phyloP scores from a whole-genome alignment of 345 rosid genomes.

The Hibiscus trionum region DNA sequence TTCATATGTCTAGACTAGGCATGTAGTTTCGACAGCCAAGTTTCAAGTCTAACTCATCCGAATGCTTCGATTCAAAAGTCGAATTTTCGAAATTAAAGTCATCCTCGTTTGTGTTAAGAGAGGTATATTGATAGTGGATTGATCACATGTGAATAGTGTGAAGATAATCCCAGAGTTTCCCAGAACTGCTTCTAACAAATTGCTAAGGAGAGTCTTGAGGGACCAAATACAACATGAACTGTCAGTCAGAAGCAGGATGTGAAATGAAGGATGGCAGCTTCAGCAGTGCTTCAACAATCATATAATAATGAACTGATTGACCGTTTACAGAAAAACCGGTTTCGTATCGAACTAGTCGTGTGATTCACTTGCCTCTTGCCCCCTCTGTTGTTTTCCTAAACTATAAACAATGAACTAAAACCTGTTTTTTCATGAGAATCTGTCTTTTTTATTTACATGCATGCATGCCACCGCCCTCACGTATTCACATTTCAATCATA shows the following conservation, averaged over 20 bases:
- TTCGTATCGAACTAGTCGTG: neutral
- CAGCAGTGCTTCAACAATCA: neutral
- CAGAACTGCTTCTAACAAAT: slow-evolving; percentile 77
- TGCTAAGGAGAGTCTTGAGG: slow-evolving; percentile 68
- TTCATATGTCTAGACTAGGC: neutral
- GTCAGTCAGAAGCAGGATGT: slow-evolving; percentile 37
- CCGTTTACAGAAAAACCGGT: neutral
- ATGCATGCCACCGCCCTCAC: no score
- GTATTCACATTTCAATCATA: no score
- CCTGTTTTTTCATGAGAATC: no score
- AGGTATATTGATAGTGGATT: neutral
- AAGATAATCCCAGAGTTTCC: slow-evolving; percentile 64
- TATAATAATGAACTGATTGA: no score
- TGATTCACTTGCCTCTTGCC: neutral
- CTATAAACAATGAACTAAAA: no score
- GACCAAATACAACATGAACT: slow-evolving; percentile 49
- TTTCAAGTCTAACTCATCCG: neutral
- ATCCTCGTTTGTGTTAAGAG: neutral
- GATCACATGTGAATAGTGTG: slow-evolving; percentile 56
- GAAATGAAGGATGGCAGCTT: slow-evolving; percentile 15
- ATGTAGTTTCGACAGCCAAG: neutral
- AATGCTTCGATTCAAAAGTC: neutral
- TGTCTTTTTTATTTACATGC: no score
- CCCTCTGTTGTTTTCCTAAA: neutral
- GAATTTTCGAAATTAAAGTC: slow-evolving; percentile 1